These are phyloP conservation scores for Fusarium miscanthi DNA, from an alignment of 2,329 filamentous ascomycete genomes.

Conservation along the genomic window DNA sequence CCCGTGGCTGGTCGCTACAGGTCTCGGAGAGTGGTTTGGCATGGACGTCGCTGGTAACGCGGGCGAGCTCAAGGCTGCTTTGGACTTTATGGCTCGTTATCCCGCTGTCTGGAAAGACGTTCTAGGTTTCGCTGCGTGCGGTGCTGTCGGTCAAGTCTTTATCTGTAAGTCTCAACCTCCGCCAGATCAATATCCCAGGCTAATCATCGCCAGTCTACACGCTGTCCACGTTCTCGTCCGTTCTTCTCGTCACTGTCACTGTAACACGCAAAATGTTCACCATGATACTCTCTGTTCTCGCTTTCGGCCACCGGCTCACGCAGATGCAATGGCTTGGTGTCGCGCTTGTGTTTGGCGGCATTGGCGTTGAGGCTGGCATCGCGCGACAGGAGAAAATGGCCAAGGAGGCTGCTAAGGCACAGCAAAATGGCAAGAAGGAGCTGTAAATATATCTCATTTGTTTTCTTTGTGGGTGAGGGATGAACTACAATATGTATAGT, in stretches of 20 bases:
- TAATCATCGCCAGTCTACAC: slow-evolving; percentile 75
- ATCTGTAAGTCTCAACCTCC: slow-evolving; percentile 71
- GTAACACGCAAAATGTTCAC: slow-evolving; percentile 99
- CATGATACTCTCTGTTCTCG: slow-evolving; percentile 95
- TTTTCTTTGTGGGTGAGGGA: neutral
- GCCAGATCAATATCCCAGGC: neutral
- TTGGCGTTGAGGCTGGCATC: slow-evolving; percentile 89
- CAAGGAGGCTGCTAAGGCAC: slow-evolving; percentile 73
- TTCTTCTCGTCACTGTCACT: slow-evolving; percentile 94
- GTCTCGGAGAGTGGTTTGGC: slow-evolving; percentile 72
- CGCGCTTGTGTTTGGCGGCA: slow-evolving; percentile 91
- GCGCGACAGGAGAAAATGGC: slow-evolving; percentile 83
- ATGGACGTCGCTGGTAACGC: slow-evolving; percentile 72
- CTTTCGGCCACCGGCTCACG: slow-evolving; percentile 89
- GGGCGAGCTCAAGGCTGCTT: slow-evolving; percentile 82
- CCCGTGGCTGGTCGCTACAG: slow-evolving; percentile 80
- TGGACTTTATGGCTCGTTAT: slow-evolving; percentile 82
- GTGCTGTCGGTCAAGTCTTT: slow-evolving; percentile 94
- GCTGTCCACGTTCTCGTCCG: slow-evolving; percentile 87
- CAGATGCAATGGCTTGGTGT: slow-evolving; percentile 96
- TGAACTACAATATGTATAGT: neutral
- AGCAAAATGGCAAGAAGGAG: slow-evolving; percentile 49
- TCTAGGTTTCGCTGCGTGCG: slow-evolving; percentile 87
- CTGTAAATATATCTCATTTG: slow-evolving; percentile 21
- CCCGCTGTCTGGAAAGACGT: slow-evolving; percentile 89